Evolutionary conservation across 495 filamentous ascomycete species (phyloP).

Genomic region (Friedmanniomyces simplex): DNA sequence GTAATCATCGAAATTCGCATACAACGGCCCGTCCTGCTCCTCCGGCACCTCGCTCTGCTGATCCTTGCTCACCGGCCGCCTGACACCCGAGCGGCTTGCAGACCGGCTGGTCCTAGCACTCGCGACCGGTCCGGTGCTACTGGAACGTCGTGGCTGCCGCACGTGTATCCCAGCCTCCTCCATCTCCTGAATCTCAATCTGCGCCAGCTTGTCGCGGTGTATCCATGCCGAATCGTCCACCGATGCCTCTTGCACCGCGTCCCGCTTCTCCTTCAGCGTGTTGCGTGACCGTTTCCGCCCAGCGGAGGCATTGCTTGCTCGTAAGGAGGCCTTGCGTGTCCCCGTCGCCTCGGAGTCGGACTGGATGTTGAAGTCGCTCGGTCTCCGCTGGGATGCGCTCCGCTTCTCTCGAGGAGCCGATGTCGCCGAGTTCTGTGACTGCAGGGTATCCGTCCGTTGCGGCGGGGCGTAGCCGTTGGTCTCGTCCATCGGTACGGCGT

Average conservation of each 20-base stretch:
- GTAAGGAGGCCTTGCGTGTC: constrained; percentile 4
- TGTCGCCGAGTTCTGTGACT: not conserved
- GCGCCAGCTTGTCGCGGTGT: constrained; percentile 86
- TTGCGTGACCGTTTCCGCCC: constrained; percentile 17
- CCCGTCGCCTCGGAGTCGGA: constrained; percentile 15
- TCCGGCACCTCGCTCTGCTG: not conserved
- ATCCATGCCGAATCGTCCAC: constrained; percentile 74
- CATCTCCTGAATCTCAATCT: constrained; percentile 86
- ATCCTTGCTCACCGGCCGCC: constrained; percentile 41
- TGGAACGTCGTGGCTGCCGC: constrained; percentile 42
- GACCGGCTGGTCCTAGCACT: constrained; percentile 40
- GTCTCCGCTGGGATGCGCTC: not conserved
- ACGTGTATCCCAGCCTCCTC: constrained; percentile 80
- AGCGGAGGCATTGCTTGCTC: constrained; percentile 4
- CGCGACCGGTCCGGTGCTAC: constrained; percentile 16
- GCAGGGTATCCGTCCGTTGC: not conserved
- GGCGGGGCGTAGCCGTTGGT: constrained; percentile 1
- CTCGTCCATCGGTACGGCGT: constrained; percentile 11
- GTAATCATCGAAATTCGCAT: constrained; percentile 7
- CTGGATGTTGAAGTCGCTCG: constrained; percentile 15
- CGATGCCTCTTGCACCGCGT: not conserved
- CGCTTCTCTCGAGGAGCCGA: not conserved
- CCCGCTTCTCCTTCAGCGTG: constrained; percentile 2
- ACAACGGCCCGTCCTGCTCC: not conserved
- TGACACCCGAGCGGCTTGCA: constrained; percentile 34